phyloP scores from a whole-genome alignment of 169 alveolate genomes.

The Theileria equi region DNA sequence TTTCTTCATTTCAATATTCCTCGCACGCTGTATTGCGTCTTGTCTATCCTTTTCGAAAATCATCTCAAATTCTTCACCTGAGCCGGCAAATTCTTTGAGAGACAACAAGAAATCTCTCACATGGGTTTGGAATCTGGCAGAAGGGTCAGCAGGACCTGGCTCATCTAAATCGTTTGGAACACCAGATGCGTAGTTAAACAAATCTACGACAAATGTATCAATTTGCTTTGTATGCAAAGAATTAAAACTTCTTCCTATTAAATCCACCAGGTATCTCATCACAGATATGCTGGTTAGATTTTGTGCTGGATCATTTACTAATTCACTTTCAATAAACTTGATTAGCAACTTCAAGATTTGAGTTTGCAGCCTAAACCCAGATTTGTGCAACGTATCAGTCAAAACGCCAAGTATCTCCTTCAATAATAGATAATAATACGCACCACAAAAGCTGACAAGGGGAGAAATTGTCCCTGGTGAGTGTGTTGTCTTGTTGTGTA shows the following conservation, averaged over 20 bases:
- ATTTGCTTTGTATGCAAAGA: constrained; percentile 47
- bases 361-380: constrained; percentile 88
- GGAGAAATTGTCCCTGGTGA: too few species aligned
- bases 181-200: constrained; percentile 57
- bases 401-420: constrained; percentile 83
- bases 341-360: constrained; percentile 49
- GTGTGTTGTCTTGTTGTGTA: constrained; percentile 3
- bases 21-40: constrained; percentile 57
- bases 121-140: constrained; percentile 57
- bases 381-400: constrained; percentile 88
- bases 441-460: constrained; percentile 80
- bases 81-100: constrained; percentile 63
- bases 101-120: constrained; percentile 60
- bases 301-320: constrained; percentile 48
- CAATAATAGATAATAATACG: constrained; percentile 79
- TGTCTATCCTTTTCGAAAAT: constrained; percentile 57
- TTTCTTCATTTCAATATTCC: constrained; percentile 41
- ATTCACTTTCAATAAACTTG: constrained; percentile 46
- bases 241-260: constrained; percentile 48
- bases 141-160: not conserved
- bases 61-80: constrained; percentile 50
- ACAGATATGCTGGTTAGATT: constrained; percentile 51
- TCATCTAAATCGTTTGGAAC: not conserved
- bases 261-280: constrained; percentile 53
- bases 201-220: constrained; percentile 63